Evolutionary conservation across 2,329 filamentous ascomycete species (phyloP).

Genomic region (Calonectria fujianensis): DNA sequence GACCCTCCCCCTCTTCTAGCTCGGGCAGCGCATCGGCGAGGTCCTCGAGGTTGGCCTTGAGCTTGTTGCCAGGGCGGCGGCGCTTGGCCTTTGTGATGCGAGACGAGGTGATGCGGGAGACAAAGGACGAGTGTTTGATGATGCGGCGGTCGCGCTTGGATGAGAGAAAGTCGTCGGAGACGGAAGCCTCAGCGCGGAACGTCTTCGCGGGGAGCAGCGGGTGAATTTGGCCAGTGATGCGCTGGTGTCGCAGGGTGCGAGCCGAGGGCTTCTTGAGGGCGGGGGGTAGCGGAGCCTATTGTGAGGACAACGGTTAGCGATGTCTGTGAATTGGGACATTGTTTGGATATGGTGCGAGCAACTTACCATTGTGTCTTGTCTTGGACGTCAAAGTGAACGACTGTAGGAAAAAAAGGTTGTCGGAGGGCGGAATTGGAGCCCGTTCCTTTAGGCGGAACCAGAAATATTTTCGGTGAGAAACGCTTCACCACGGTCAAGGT

Average conservation of each 20-base stretch:
- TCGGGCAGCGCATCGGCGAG: conserved; percentile 88
- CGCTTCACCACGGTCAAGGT: conserved; percentile 46
- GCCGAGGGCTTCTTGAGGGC: conserved; percentile 73
- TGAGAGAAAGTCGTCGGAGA: conserved; percentile 77
- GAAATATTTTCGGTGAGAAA: conserved; percentile 55
- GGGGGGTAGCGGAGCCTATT: conserved; percentile 58
- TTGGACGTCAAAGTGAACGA: neutral
- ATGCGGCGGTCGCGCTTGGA: conserved; percentile 89
- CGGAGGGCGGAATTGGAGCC: neutral
- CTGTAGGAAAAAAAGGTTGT: neutral
- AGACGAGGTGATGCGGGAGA: conserved; percentile 46
- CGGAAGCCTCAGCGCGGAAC: conserved; percentile 70
- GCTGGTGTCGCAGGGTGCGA: conserved; percentile 73
- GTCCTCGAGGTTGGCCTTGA: conserved; percentile 83
- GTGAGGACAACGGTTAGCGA: neutral
- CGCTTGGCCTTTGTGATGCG: conserved; percentile 50
- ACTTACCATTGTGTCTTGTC: conserved; percentile 48
- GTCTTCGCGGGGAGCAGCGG: conserved; percentile 71
- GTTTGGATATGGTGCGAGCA: neutral
- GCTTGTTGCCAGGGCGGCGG: conserved; percentile 83
- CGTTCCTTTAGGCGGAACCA: neutral
- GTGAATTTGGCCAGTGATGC: conserved; percentile 69
- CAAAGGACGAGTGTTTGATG: conserved; percentile 87
- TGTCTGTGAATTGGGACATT: accelerated
- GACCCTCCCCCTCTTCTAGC: conserved; percentile 67